Evolutionary conservation across 495 filamentous ascomycete genomes (phyloP).

Genomic region (Penicillium fimorum): DNA sequence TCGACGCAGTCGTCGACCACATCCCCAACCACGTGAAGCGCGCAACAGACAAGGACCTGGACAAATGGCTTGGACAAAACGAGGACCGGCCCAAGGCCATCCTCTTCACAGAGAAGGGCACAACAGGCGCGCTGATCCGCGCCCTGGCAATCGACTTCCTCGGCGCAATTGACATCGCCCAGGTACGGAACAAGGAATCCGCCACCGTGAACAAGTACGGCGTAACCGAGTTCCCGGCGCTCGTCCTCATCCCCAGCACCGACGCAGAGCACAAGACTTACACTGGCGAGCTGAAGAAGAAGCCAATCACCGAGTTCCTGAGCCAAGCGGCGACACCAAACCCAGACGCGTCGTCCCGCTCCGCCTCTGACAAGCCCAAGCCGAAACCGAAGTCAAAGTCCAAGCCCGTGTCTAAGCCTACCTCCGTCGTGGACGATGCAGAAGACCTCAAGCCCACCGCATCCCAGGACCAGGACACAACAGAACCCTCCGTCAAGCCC

Average conservation of each 20-base stretch:
- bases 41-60: constrained; percentile 74
- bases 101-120: constrained; percentile 92
- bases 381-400: constrained; percentile 36
- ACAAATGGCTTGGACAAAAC: constrained; percentile 69
- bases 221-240: constrained; percentile 71
- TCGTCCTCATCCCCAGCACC: constrained; percentile 78
- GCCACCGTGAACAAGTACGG: constrained; percentile 71
- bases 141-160: constrained; percentile 88
- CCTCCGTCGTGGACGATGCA: constrained; percentile 36
- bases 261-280: constrained; percentile 68
- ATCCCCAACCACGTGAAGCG: constrained; percentile 91
- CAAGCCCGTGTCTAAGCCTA: constrained; percentile 32
- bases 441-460: constrained; percentile 47
- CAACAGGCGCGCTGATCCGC: constrained; percentile 76
- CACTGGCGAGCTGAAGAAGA: constrained; percentile 83
- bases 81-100: constrained; percentile 82
- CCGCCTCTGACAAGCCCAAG: constrained; percentile 52
- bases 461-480: constrained; percentile 35
- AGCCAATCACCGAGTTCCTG: constrained; percentile 77
- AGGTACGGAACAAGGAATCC: constrained; percentile 80
- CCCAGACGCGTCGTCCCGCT: constrained; percentile 48
- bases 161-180: constrained; percentile 76
- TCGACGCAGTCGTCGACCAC: constrained; percentile 76
- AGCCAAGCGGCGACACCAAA: constrained; percentile 73
- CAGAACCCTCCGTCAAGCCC: constrained; percentile 36